phyloP scores from a whole-genome alignment of 192 early-diverging fungal species.

The Coemansia sp. region DNA sequence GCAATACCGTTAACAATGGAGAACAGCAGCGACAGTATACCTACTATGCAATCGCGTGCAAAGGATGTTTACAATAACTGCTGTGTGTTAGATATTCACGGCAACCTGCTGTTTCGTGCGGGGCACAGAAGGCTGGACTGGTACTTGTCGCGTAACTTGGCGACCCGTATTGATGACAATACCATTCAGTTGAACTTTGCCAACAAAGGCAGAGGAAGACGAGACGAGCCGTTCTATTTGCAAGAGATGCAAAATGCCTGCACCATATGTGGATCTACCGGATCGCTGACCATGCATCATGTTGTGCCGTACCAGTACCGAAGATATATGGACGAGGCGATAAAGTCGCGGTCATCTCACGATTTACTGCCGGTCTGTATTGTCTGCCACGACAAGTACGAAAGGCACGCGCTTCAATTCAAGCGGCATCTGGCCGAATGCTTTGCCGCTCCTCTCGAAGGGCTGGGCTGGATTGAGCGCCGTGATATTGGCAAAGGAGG shows the following conservation, averaged over 20 bases:
- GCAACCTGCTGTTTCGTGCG: slow-evolving; percentile 36
- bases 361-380: slow-evolving; percentile 44
- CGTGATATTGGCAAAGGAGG: slow-evolving; percentile 15
- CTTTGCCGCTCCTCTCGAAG: slow-evolving; percentile 37
- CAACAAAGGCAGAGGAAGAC: slow-evolving; percentile 38
- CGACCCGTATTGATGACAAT: slow-evolving; percentile 17
- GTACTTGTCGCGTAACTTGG: slow-evolving; percentile 39
- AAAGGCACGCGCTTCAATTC: slow-evolving; percentile 19
- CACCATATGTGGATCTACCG: slow-evolving; percentile 15
- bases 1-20: neutral
- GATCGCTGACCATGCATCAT: slow-evolving; percentile 39
- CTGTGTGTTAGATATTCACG: slow-evolving; percentile 33
- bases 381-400: slow-evolving; percentile 40
- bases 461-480: slow-evolving; percentile 40
- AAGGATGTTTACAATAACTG: slow-evolving; percentile 43
- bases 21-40: neutral
- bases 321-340: slow-evolving; percentile 23
- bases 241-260: slow-evolving; percentile 49
- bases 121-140: slow-evolving; percentile 26
- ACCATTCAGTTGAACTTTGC: slow-evolving; percentile 48
- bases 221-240: slow-evolving; percentile 38
- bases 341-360: slow-evolving; percentile 44
- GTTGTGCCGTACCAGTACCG: slow-evolving; percentile 46
- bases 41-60: slow-evolving; percentile 13
- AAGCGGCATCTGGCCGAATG: slow-evolving; percentile 33